phyloP scores from a whole-genome alignment of 495 filamentous ascomycete species.

The Neurospora discreta region DNA sequence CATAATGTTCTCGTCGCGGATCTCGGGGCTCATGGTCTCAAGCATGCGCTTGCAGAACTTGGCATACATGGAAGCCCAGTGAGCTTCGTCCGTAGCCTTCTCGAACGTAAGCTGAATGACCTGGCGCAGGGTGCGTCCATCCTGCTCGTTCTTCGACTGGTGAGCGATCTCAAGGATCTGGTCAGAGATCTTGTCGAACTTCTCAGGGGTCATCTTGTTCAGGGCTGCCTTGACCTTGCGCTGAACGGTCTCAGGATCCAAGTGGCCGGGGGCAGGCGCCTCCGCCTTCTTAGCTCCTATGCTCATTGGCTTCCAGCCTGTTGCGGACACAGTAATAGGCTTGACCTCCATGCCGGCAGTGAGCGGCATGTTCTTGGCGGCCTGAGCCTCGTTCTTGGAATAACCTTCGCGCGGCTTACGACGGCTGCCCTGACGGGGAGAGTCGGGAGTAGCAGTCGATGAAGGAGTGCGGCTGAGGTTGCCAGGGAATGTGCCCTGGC shows the following conservation, averaged over 20 bases:
- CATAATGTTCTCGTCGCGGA: conserved; percentile 84
- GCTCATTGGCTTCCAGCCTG: conserved; percentile 86
- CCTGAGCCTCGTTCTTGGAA: conserved; percentile 49
- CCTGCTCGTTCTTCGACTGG: conserved; percentile 90
- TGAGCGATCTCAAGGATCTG: conserved; percentile 88
- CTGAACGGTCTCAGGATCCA: conserved; percentile 90
- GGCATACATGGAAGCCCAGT: conserved; percentile 98
- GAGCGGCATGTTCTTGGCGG: conserved; percentile 77
- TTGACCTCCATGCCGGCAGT: conserved; percentile 71
- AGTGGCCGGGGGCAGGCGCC: conserved; percentile 36
- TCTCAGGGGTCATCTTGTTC: conserved; percentile 99
- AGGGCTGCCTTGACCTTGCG: conserved; percentile 96
- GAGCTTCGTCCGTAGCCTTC: conserved; percentile 96
- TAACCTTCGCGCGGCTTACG: conserved; percentile 48
- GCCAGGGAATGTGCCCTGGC: conserved; percentile 48
- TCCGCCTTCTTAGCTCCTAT: conserved; percentile 33
- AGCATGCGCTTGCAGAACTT: conserved; percentile 98
- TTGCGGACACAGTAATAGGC: conserved; percentile 55
- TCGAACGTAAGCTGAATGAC: conserved; percentile 98
- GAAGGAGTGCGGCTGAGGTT: conserved; percentile 40
- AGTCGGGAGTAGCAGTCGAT: conserved; percentile 34
- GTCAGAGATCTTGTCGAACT: conserved; percentile 89
- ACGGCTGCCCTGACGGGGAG: conserved; percentile 40
- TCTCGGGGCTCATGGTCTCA: conserved; percentile 86
- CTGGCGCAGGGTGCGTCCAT: conserved; percentile 89